A percentile compares a stretch with the other conserved stretches of the same genome.
These are phyloP conservation scores for Trichophyton verrucosum DNA, from an alignment of 2,329 filamentous ascomycete species.

Conservation along the genomic window DNA sequence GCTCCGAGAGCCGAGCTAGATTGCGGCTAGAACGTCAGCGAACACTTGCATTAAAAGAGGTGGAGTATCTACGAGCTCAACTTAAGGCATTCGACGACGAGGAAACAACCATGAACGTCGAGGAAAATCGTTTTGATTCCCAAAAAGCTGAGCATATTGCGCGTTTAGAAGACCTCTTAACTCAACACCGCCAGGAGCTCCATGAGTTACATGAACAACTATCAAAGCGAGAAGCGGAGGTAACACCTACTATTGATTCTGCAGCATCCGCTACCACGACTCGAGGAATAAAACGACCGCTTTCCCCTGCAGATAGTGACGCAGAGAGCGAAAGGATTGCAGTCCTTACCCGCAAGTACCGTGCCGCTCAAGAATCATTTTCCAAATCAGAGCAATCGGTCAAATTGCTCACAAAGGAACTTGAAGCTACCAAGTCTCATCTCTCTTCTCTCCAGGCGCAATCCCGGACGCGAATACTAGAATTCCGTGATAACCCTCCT, in stretches of 20 bases:
- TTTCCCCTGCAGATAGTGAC: conserved; percentile 43
- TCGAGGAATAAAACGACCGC: conserved; percentile 51
- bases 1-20: conserved; percentile 53
- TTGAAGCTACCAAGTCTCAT: conserved; percentile 60
- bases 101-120: conserved; percentile 65
- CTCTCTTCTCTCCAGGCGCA: conserved; percentile 54
- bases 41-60: conserved; percentile 74
- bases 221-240: conserved; percentile 45
- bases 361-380: conserved; percentile 69
- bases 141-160: conserved; percentile 61
- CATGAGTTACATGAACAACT: conserved; percentile 62
- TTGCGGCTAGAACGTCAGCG: conserved; percentile 76
- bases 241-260: conserved; percentile 28
- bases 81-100: conserved; percentile 79
- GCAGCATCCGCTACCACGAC: conserved; percentile 19
- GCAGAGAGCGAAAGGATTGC: conserved; percentile 60
- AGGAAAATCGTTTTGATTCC: conserved; percentile 57
- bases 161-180: conserved; percentile 73
- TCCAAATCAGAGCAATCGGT: conserved; percentile 56
- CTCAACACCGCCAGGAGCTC: conserved; percentile 73
- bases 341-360: conserved; percentile 74
- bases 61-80: conserved; percentile 86
- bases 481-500: conserved; percentile 85
- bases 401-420: conserved; percentile 60
- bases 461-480: conserved; percentile 67